Conservation (phyloP, 192 early-diverging fungal species). For the Dissophora globulifera region DNA sequence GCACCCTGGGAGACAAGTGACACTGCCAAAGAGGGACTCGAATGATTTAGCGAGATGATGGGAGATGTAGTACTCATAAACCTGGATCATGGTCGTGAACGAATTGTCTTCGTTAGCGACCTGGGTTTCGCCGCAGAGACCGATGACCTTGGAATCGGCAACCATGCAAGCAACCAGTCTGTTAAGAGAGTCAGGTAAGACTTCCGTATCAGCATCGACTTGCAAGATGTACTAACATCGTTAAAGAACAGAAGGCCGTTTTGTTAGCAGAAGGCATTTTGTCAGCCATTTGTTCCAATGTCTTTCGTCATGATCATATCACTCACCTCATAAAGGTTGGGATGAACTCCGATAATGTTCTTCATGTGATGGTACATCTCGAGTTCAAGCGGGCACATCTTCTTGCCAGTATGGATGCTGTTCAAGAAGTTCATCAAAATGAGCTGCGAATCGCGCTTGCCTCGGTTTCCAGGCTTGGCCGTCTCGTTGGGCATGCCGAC, state of each 20-base stretch:
- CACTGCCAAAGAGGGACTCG: slow-evolving; percentile 93
- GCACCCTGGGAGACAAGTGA: slow-evolving; percentile 96
- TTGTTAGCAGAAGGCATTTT: too few species aligned
- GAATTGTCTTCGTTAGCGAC: slow-evolving; percentile 90
- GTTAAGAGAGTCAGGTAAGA: slow-evolving; percentile 87
- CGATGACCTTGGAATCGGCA: slow-evolving; percentile 89
- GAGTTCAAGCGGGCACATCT: slow-evolving; percentile 82
- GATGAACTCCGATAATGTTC: slow-evolving; percentile 86
- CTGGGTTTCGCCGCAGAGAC: slow-evolving; percentile 93
- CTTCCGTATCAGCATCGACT: slow-evolving; percentile 98
- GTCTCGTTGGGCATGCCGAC: slow-evolving; percentile 78
- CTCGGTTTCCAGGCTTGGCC: slow-evolving; percentile 82
- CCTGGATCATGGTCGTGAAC: slow-evolving; percentile 94
- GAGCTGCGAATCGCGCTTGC: slow-evolving; percentile 90
- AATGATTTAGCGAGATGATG: slow-evolving; percentile 96
- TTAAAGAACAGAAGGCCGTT: slow-evolving; percentile 5
- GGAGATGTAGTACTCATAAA: slow-evolving; percentile 96
- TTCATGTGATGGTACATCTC: slow-evolving; percentile 88
- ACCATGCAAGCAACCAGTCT: slow-evolving; percentile 89
- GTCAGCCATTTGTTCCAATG: too few species aligned
- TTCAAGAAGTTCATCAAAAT: slow-evolving; percentile 86
- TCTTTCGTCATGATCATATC: neutral
- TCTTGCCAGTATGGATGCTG: slow-evolving; percentile 81
- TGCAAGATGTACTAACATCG: slow-evolving; percentile 93
- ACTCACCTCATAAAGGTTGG: slow-evolving; percentile 75